Evolutionary conservation across 352 stramenopile species (phyloP), one percentile per base, ranked within the genome.

Genomic region (Globisporangium okanoganense): DNA sequence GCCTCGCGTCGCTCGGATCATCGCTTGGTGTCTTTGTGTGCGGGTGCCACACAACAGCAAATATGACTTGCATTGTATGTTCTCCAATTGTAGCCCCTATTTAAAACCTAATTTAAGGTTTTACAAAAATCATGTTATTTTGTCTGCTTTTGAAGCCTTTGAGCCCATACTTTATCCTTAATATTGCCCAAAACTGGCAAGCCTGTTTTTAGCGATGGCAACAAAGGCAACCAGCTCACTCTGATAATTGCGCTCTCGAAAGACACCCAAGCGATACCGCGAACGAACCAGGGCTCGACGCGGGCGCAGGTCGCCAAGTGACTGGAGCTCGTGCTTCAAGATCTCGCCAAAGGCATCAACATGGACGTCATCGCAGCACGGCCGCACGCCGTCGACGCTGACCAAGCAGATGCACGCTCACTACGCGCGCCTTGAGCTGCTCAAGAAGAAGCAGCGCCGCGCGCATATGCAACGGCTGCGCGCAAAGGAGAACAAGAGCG

Each of bases 1-100:
- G 7, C 67, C 67, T 47, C 77, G 73, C 25, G 70, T 69, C 27
- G 73, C 67, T 69, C 70, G 69, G 41, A 91, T 76, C 81, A 91
- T 90, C 10, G 16, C 25, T 58, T 29, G n/a, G n/a, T n/a, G 3
- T 33, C 8, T 7, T 44, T 40, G 45, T 31, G 45, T 33, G 16
- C 40, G 38, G 38, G 36, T 59, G 53, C 7, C 20, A 6, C 29
- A 33, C 6, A 33, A 33, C 5, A 52, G 25, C 24, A 52, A 31
- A 50, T 18, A 2, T 20, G 25, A 20, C 13, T 20, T n/a, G 16
- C 18, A 43, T 13, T 43, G 7, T 43, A n/a, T 43, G 29, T 3
- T 6, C 29, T 33, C n/a, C 29, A 33, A 33, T 33, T 33, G 29
- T 33, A 33, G 29, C 29, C 29, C 6, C 29, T 33, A 33, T 7